These are phyloP conservation scores for Choiromyces venosus DNA, from an alignment of 495 filamentous ascomycete genomes.

Conservation along the genomic window DNA sequence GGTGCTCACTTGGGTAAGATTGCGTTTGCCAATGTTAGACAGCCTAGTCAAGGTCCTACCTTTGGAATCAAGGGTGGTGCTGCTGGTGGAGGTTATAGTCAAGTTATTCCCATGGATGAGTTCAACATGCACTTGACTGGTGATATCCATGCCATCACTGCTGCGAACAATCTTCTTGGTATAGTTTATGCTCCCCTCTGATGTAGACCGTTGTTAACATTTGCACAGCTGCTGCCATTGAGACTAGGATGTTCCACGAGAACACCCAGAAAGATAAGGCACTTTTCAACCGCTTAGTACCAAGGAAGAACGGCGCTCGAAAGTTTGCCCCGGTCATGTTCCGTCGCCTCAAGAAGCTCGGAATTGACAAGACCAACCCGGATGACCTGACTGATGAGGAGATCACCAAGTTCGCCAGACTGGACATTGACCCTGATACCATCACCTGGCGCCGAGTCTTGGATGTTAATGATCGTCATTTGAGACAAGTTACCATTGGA, in stretches of 20 bases:
- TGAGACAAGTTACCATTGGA: constrained; percentile 81
- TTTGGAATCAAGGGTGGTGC: constrained; percentile 99
- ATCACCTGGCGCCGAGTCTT: constrained; percentile 96
- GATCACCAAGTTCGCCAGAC: constrained; percentile 74
- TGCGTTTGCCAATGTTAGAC: constrained; percentile 91
- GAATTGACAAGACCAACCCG: constrained; percentile 90
- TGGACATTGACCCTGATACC: constrained; percentile 93
- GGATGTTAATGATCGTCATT: constrained; percentile 93
- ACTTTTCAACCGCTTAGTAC: constrained; percentile 83
- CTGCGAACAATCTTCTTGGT: constrained; percentile 89
- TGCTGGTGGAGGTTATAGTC: constrained; percentile 93
- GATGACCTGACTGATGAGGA: constrained; percentile 86
- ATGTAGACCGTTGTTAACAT: constrained; percentile 5
- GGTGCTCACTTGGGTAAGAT: constrained; percentile 81
- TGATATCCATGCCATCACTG: constrained; percentile 95
- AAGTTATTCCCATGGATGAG: constrained; percentile 99
- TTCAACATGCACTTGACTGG: constrained; percentile 97
- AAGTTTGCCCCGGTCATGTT: constrained; percentile 86
- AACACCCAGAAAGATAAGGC: constrained; percentile 84
- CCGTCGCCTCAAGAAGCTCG: constrained; percentile 84
- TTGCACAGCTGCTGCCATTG: constrained; percentile 72
- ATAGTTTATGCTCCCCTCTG: not conserved
- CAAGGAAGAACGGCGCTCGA: constrained; percentile 80
- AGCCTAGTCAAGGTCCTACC: constrained; percentile 94
- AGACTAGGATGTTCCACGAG: constrained; percentile 98